Base-by-base conservation (phyloP, 2,329 filamentous ascomycete genomes). In the Penicillium sp. region DNA sequence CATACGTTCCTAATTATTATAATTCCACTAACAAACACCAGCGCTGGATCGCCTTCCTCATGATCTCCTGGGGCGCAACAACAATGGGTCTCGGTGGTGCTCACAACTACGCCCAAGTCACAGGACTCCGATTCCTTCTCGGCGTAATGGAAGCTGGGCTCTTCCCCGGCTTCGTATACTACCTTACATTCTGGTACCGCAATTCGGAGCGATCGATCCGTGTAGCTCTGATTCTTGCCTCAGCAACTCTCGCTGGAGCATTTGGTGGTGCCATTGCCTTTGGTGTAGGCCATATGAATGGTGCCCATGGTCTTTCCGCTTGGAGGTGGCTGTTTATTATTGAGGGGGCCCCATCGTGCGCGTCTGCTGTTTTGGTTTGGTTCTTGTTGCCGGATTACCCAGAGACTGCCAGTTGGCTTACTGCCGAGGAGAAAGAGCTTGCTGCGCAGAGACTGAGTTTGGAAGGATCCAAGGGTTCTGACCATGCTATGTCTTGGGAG, bases 211-310 rank as follows among this genome's bases (percentile, higher is more conserved):
- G 82, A 19, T 81, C 79, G 1, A 80, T 84, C 65, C 82, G 84
- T 7, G 81, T 88, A 65, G 80, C 82, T 0, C 77, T 81, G 57
- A 76, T 79, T 64, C 70, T 82, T 47, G 81, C 65, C 68, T 84
- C 75, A 73, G 85, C 70, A n/a, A 83, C 82, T 69, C 80, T 77
- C 61, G 82, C 70, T 60, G 79, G 72, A 33, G 80, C 79, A 0
- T 83, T 84, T 62, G 80, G 81, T 4, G 82, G 82, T 2, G 75
- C 80, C 8, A 78, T 78, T 63, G 84, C 84, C 1, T 85, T 81
- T 53, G 81, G 74, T 0, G 72, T 79, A 0, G 76, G 75, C 0
- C 73, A 79, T 42, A 64, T 66, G 59, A 65, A 65, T 40, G 61
- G 63, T 26, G 52, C 60, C 0, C 60, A 66, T 11, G 67, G 66